Conservation (phyloP, 371 early-diverging fungal genomes). For the Syncephalastrum contaminatum region DNA sequence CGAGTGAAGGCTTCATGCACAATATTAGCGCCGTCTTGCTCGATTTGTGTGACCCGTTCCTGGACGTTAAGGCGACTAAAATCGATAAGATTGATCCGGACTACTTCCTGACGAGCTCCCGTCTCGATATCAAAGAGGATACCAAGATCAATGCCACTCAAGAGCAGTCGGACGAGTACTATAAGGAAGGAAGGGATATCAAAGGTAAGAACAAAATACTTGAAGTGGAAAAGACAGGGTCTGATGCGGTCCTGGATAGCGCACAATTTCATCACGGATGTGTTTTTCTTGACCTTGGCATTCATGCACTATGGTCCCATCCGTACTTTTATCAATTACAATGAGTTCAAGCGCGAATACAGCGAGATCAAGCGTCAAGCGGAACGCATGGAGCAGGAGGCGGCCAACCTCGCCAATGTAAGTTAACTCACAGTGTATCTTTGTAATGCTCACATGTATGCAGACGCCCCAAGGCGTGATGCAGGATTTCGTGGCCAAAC, state of each 20-base stretch:
- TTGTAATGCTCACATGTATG: neutral
- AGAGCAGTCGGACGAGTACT: conserved; percentile 66
- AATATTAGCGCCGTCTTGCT: conserved; percentile 72
- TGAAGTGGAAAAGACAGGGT: neutral
- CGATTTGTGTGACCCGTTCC: conserved; percentile 80
- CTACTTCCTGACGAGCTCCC: conserved; percentile 57
- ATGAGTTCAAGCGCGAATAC: conserved; percentile 63
- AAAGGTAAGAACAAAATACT: no score
- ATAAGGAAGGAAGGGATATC: conserved; percentile 12
- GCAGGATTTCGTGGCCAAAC: conserved; percentile 54
- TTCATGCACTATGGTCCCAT: conserved; percentile 83
- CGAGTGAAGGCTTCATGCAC: conserved; percentile 87
- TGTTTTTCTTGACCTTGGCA: conserved; percentile 79
- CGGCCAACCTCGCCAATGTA: conserved; percentile 41
- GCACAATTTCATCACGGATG: conserved; percentile 85
- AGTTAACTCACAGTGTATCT: conserved; percentile 1
- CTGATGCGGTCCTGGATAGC: conserved; percentile 6
- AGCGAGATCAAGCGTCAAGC: conserved; percentile 61
- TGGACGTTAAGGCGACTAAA: conserved; percentile 73
- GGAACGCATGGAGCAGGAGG: conserved; percentile 53
- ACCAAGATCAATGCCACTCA: conserved; percentile 82
- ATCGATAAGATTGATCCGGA: conserved; percentile 71
- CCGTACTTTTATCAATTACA: conserved; percentile 66
- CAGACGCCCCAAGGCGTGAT: conserved; percentile 45
- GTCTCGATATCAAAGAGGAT: conserved; percentile 65